Percentiles rank a stretch among this genome's conserved stretches.
Conservation (phyloP, 75 land plant species). For the Pinus tabuliformis region DNA sequence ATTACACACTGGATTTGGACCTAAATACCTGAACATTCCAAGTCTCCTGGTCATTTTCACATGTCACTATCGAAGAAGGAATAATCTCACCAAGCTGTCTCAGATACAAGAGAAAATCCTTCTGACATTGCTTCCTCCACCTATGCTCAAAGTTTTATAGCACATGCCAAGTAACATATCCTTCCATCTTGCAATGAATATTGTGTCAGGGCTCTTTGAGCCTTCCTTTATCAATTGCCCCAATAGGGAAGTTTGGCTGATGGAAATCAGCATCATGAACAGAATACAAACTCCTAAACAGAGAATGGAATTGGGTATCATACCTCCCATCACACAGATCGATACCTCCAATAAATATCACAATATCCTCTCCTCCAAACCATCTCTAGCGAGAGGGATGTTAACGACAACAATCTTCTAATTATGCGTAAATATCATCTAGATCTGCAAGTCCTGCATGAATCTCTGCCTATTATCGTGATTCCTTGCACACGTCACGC, state of each 20-base stretch:
- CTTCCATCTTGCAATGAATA: constrained; percentile 75
- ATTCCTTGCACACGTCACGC: too few relatives aligned
- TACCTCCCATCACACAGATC: constrained; percentile 92
- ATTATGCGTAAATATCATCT: constrained; percentile 72
- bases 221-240: constrained; percentile 57
- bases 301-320: constrained; percentile 75
- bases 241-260: constrained; percentile 74
- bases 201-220: constrained; percentile 97
- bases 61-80: constrained; percentile 74
- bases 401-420: constrained; percentile 90
- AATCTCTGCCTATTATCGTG: too few relatives aligned
- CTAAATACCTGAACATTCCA: constrained; percentile 87
- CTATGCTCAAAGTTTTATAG: constrained; percentile 84
- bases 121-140: constrained; percentile 81
- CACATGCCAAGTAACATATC: constrained; percentile 87
- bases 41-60: constrained; percentile 55
- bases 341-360: constrained; percentile 88
- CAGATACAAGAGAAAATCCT: constrained; percentile 54
- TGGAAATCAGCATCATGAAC: constrained; percentile 85
- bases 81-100: constrained; percentile 47
- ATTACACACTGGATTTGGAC: constrained; percentile 11
- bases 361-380: constrained; percentile 48
- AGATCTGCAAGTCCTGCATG: too few relatives aligned
- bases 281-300: constrained; percentile 75
- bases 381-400: constrained; percentile 45